Base-by-base conservation (phyloP, 176 grass and related monocot genomes). In the Bothriochloa decipiens region DNA sequence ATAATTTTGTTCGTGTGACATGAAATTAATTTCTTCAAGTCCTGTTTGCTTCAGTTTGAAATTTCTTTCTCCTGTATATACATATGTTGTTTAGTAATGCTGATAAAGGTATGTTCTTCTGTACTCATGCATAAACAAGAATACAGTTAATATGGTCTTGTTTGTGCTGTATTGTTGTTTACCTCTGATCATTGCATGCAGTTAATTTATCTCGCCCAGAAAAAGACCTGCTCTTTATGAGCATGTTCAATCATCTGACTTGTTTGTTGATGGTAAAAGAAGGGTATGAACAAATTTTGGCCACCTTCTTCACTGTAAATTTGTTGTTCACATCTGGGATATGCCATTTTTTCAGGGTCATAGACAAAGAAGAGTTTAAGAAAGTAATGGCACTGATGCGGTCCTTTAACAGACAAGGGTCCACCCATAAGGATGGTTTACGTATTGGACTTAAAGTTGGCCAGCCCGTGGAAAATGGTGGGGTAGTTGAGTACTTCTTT, bases 361-460 rank as follows among this genome's bases (percentile, higher is more conserved):
- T 95, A 84, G 93, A 98, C 74, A 92, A 33, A 90, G 89, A 94
- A 65, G 96, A 98, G 86, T 98, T 98, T 83, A 98, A 95, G 91
- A 94, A 95, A 93, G 79, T 98, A 83, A 98, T 98, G 96, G 83
- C 88, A 70, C 82, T 98, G 78, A 94, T 98, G 96, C 91, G 96
- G 53, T 89, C 91, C 42, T 81, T 89, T 70, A 95, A 94, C 61
- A 95, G 96, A 90, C 96, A 98, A 93, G 96, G 96, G 60, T 86
- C 87, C 74, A 70, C 80, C 32, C 93, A 98, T 76, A 93, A 86
- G 61, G 81, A 98, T 90, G 93, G 93, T 43, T 87, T 91, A 46
- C 93, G 96, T n/a, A 49, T 88, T 42, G 89, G 93, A 87, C 90
- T 95, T 76, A 98, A 91, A 93, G 86, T 89, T 89, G 68, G 75